Conservation (phyloP, 257 asterid genomes). For the Scutellaria baicalensis region DNA sequence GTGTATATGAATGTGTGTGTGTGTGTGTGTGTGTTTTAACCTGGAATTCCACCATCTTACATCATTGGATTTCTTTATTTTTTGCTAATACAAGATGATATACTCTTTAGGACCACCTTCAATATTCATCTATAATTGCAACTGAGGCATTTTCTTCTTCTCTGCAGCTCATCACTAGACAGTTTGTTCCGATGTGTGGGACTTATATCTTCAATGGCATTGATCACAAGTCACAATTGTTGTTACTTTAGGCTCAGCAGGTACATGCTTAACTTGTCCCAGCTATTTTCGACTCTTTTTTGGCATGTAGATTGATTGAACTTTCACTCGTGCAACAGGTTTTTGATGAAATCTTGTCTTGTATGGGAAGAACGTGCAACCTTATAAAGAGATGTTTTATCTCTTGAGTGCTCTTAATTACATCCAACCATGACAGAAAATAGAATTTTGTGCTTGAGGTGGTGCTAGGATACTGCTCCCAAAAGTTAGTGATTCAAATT, state of each 20-base stretch:
- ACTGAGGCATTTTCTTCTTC: background rate
- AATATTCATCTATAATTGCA: background rate
- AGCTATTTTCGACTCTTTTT: background rate
- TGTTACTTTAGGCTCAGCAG: conserved; percentile 40
- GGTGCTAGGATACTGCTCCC: background rate
- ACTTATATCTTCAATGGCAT: conserved; percentile 89
- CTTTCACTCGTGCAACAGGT: conserved; percentile 5
- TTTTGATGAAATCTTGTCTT: background rate
- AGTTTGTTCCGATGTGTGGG: conserved; percentile 86
- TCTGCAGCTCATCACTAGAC: conserved; percentile 85
- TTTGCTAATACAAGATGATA: background rate
- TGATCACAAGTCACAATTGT: conserved; percentile 83
- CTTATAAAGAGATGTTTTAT: background rate
- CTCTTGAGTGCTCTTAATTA: background rate
- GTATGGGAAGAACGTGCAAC: background rate
- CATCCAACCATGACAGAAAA: background rate
- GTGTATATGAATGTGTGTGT: too few relatives aligned
- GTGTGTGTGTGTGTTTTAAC: too few relatives aligned
- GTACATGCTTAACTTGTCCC: background rate
- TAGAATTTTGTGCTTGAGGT: background rate
- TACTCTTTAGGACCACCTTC: too few relatives aligned
- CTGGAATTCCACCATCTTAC: background rate
- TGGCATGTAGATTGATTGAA: background rate
- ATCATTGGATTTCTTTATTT: background rate
- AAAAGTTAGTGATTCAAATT: background rate